Percentiles rank a stretch among this genome's conserved stretches.
These are phyloP conservation scores for Saccharum spontaneum DNA, from an alignment of 176 grass and related monocot genomes.

Conservation along the genomic window DNA sequence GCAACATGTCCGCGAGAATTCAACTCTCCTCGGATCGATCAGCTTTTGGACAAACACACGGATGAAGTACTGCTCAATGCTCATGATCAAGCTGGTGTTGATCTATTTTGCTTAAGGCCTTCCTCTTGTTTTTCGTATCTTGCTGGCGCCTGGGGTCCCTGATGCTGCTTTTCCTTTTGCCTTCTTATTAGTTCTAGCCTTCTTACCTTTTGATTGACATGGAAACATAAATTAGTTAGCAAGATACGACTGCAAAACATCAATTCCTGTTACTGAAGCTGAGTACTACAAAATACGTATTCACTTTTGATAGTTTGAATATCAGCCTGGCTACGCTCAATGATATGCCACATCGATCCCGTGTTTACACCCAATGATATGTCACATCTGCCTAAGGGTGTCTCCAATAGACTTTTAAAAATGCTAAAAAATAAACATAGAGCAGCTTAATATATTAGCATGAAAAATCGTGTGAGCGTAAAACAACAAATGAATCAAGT, in stretches of 20 bases:
- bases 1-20: neutral
- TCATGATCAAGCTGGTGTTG: neutral
- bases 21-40: neutral
- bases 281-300: neutral
- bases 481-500: too few species aligned
- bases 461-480: too few species aligned
- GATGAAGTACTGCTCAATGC: neutral
- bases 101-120: conserved; percentile 4
- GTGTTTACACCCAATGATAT: neutral
- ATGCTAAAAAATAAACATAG: neutral
- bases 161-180: neutral
- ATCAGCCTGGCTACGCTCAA: neutral
- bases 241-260: neutral
- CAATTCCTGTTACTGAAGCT: neutral
- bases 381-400: neutral
- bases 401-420: neutral
- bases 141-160: neutral
- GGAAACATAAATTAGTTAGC: neutral
- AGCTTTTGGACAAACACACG: neutral
- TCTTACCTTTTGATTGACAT: conserved; percentile 10
- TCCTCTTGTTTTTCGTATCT: conserved; percentile 1
- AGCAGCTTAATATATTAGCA: too few species aligned
- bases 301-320: neutral
- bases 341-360: neutral
- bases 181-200: neutral